Evolutionary conservation across 177 flowering plant species (phyloP).

Genomic region (Vitis hybrid): DNA sequence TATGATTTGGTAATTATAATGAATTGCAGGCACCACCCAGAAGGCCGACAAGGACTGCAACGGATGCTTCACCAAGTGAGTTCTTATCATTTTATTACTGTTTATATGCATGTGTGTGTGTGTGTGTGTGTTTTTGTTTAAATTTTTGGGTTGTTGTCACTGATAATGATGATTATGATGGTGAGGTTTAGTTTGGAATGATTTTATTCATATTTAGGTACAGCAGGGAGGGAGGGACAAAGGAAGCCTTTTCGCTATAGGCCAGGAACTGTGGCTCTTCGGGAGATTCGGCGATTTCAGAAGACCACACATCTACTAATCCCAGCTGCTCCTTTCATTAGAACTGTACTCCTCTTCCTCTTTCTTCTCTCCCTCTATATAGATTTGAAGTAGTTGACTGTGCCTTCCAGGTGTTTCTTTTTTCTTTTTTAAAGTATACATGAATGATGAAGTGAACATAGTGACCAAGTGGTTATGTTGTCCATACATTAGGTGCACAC

Average conservation of each 20-base stretch:
- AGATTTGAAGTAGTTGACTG: too few relatives aligned
- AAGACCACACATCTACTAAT: conserved; percentile 42
- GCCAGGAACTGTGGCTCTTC: conserved; percentile 66
- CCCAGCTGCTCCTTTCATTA: conserved; percentile 62
- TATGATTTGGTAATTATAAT: not conserved
- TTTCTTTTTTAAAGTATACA: too few relatives aligned
- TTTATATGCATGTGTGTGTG: not conserved
- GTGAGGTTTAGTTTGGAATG: not conserved
- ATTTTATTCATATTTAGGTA: not conserved
- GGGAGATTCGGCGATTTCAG: conserved; percentile 64
- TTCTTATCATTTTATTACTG: not conserved
- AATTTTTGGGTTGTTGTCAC: not conserved
- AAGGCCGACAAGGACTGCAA: not conserved
- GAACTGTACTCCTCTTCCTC: conserved; percentile 34
- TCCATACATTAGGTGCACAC: too few relatives aligned
- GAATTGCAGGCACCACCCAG: conserved; percentile 3
- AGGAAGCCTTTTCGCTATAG: conserved; percentile 28
- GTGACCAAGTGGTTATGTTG: too few relatives aligned
- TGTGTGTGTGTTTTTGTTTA: too few relatives aligned
- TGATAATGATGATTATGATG: not conserved
- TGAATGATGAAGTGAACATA: too few relatives aligned
- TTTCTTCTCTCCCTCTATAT: not conserved
- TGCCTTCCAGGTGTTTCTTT: too few relatives aligned
- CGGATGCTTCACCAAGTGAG: conserved; percentile 1
- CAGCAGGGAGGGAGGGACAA: not conserved